phyloP scores from a whole-genome alignment of 352 stramenopile genomes.

The Globisporangium ultimum region DNA sequence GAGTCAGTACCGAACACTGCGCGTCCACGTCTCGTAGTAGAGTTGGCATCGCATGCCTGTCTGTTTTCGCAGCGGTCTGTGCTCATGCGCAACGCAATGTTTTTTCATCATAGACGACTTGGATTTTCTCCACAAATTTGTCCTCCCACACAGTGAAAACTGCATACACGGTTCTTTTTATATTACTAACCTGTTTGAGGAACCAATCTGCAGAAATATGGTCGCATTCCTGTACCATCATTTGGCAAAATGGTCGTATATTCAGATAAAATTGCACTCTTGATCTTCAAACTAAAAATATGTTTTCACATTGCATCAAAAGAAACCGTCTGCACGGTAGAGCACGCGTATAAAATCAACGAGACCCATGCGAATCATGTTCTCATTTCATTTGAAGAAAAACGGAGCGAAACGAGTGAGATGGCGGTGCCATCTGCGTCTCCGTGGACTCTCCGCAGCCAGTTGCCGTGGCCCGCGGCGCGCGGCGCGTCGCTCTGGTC shows the following conservation, averaged over 20 bases:
- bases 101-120: too few species aligned
- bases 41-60: neutral
- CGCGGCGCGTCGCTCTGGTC: constrained; percentile 13
- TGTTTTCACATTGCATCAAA: neutral
- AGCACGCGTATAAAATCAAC: neutral
- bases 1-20: constrained; percentile 13
- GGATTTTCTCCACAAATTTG: too few species aligned
- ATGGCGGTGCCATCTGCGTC: neutral
- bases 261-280: too few species aligned
- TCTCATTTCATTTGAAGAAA: neutral
- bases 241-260: too few species aligned
- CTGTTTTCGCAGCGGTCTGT: too few species aligned
- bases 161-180: too few species aligned
- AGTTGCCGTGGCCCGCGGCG: constrained; percentile 13
- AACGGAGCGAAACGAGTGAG: neutral
- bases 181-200: too few species aligned
- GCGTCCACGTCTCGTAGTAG: constrained; percentile 2
- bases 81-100: too few species aligned
- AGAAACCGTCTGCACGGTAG: neutral
- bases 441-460: constrained; percentile 6
- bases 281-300: too few species aligned
- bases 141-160: too few species aligned
- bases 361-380: neutral
- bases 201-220: too few species aligned
- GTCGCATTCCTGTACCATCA: too few species aligned